Evolutionary conservation across 2,329 filamentous ascomycete species (phyloP).

Genomic region (Claviceps sp.): DNA sequence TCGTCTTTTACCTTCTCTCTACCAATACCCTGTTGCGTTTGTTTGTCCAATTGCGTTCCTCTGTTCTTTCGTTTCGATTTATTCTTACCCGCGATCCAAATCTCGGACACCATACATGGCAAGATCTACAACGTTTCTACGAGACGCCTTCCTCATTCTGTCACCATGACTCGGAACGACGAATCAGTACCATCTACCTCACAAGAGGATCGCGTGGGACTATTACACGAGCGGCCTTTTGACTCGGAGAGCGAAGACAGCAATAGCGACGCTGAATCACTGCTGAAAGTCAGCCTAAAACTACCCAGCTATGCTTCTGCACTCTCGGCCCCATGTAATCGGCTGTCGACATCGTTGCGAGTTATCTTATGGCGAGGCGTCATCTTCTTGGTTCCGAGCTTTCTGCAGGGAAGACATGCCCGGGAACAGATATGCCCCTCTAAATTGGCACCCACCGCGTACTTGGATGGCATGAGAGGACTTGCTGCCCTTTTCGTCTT

Average conservation of each 20-base stretch:
- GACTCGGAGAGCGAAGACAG: constrained; percentile 30
- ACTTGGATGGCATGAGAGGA: constrained; percentile 45
- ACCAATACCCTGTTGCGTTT: background rate
- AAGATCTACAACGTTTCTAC: background rate
- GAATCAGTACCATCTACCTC: constrained; percentile 20
- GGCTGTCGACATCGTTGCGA: constrained; percentile 22
- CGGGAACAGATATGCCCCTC: constrained; percentile 27
- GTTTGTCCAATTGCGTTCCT: background rate
- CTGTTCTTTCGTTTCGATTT: background rate
- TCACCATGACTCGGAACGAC: constrained; percentile 28
- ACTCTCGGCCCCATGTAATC: constrained; percentile 16
- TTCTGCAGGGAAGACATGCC: constrained; percentile 31
- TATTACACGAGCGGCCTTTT: constrained; percentile 32
- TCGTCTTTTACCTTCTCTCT: background rate
- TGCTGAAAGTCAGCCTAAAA: constrained; percentile 13
- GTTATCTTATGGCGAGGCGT: constrained; percentile 23
- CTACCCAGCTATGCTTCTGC: constrained; percentile 10
- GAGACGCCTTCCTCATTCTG: constrained; percentile 7
- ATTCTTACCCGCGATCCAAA: background rate
- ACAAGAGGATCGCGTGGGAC: constrained; percentile 30
- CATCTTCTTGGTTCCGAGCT: constrained; percentile 39
- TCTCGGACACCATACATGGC: background rate
- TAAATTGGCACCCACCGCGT: constrained; percentile 37
- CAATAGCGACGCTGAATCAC: constrained; percentile 25
- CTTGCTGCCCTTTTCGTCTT: constrained; percentile 42